Evolutionary conservation across 805 yeast genomes (phyloP), one percentile per base, ranked within the genome.

Genomic region (Saccharomycopsis selenospora): DNA sequence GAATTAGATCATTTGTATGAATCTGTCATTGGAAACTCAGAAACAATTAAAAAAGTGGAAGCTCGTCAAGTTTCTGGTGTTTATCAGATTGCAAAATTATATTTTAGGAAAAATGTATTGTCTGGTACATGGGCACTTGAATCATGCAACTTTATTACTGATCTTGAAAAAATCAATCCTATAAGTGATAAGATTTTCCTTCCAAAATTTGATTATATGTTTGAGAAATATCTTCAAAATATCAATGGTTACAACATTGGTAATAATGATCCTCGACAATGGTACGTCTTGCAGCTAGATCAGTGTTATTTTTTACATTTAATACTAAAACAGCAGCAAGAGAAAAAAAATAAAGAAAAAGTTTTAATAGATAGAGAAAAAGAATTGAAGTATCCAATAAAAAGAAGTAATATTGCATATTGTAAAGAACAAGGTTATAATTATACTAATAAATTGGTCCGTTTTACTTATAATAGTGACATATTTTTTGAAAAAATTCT

Each of bases 291-390:
- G 30, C 50, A 48, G n/a, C 14, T 48, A 17, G 52, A 48, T 27
- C 42, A 40, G 25, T 48, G 52, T 18, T 48, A 45, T 29, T 40
- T 41, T 29, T 13, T 45, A 6, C 28, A 45, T 23, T 41, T 45
- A 26, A n/a, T 48, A 3, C 27, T 17, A 7, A 18, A n/a, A 20
- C 33, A 44, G 23, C 44, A 43, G 23, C 5, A 4, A 27, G 40
- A 22, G 11, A 5, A 3, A 8, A 17, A 17, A 30, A 11, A 5
- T 20, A 30, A 40, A 23, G 5, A 29, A 3, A 30, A 23, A 3
- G 46, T 41, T 10, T 29, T n/a, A n/a, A n/a, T 49, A 5, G 53
- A 46, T 28, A 25, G n/a, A 13, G 29, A n/a, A 8, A 49, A 49
- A 24, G 24, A 24, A n/a, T 5, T 42, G 11, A 10, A 27, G 3